Percentiles rank a stretch among this genome's conserved stretches.
Evolutionary conservation across 2,329 filamentous ascomycete species (phyloP).

Genomic region (Cordyceps fumosorosea): DNA sequence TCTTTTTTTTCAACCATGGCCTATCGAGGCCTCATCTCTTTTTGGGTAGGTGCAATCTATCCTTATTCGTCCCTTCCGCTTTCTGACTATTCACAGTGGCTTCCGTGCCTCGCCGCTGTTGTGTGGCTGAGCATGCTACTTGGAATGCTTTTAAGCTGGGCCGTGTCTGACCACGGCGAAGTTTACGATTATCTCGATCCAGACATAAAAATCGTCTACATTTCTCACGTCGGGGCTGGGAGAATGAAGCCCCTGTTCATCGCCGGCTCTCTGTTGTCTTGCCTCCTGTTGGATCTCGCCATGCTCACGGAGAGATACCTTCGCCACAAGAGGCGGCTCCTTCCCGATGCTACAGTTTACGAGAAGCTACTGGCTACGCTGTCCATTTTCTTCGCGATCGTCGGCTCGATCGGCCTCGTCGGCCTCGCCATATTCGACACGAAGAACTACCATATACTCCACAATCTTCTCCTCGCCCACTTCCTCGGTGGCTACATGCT

Average conservation of each 20-base stretch:
- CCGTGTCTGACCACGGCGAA: slow-evolving; percentile 44
- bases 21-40: too few relatives aligned
- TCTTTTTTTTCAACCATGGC: too few relatives aligned
- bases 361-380: slow-evolving; percentile 59
- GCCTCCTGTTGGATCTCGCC: slow-evolving; percentile 71
- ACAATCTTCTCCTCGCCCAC: slow-evolving; percentile 70
- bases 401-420: slow-evolving; percentile 75
- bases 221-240: slow-evolving; percentile 58
- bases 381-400: slow-evolving; percentile 61
- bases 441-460: slow-evolving; percentile 55
- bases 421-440: slow-evolving; percentile 84
- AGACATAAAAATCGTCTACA: slow-evolving; percentile 60
- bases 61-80: too few relatives aligned
- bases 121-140: slow-evolving; percentile 63
- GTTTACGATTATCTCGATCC: slow-evolving; percentile 55
- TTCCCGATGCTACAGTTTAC: slow-evolving; percentile 57
- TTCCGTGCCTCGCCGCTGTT: slow-evolving; percentile 62
- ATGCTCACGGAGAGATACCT: slow-evolving; percentile 81
- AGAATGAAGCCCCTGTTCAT: slow-evolving; percentile 73
- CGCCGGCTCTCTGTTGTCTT: slow-evolving; percentile 61
- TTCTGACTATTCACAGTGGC: slow-evolving; percentile 17
- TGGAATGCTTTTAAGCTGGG: slow-evolving; percentile 65
- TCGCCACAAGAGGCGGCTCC: slow-evolving; percentile 71
- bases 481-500: slow-evolving; percentile 85
- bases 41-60: too few relatives aligned